Conservation (phyloP, 257 asterid species). For the Avicennia marina region DNA sequence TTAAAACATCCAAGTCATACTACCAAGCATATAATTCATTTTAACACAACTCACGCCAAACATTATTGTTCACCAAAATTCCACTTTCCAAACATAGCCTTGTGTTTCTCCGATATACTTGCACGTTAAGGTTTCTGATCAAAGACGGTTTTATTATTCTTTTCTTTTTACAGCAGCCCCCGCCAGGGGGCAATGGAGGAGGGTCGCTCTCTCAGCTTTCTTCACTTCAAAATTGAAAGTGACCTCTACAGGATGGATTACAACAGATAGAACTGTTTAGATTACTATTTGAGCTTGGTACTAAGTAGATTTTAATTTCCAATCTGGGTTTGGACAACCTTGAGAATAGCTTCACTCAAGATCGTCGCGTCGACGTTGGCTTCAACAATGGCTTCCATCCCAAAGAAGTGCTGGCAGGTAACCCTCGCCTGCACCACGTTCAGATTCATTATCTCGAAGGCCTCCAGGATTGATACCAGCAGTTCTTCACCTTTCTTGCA, state of each 20-base stretch:
- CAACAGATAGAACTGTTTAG: too few species aligned
- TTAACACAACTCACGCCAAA: too few species aligned
- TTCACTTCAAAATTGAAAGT: conserved; percentile 26
- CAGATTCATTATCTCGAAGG: conserved; percentile 51
- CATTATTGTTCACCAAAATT: too few species aligned
- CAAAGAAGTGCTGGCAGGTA: conserved; percentile 45
- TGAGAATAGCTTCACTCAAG: conserved; percentile 37
- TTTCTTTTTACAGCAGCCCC: not conserved
- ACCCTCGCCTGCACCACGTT: conserved; percentile 43
- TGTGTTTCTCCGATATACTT: too few species aligned
- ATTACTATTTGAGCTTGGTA: too few species aligned
- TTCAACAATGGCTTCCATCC: conserved; percentile 69
- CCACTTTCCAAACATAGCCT: too few species aligned
- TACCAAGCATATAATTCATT: too few species aligned
- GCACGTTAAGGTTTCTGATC: too few species aligned
- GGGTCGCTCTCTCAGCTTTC: conserved; percentile 20
- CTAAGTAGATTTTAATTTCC: not conserved
- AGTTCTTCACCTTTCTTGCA: conserved; percentile 58
- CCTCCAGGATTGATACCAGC: conserved; percentile 49
- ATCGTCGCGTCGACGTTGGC: conserved; percentile 33
- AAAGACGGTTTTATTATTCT: not conserved
- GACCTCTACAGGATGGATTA: too few species aligned
- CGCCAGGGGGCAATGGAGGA: not conserved
- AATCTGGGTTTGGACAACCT: conserved; percentile 31
- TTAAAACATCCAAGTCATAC: too few species aligned